A percentile compares a stretch with the other conserved stretches of the same genome.
Evolutionary conservation across 345 rosid genomes (phyloP).

Genomic region (Aquilaria sinensis): DNA sequence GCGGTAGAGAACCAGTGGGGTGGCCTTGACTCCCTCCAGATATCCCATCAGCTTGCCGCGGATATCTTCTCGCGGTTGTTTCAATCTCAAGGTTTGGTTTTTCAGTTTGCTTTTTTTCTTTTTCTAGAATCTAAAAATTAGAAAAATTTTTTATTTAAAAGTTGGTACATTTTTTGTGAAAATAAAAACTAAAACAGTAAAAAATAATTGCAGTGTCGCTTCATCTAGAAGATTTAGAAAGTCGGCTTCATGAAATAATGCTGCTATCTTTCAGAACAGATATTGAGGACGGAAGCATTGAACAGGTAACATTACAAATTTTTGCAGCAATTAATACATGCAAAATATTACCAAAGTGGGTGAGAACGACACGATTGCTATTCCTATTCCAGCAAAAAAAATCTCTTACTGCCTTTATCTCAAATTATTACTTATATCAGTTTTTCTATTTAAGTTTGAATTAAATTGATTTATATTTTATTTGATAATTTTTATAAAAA

Average conservation of each 20-base stretch:
- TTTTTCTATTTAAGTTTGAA: too few species aligned
- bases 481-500: too few species aligned
- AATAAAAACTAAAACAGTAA: neutral
- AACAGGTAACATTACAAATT: conserved; percentile 32
- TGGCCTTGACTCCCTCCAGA: conserved; percentile 54
- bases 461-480: too few species aligned
- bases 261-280: conserved; percentile 75
- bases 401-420: too few species aligned
- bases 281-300: conserved; percentile 89
- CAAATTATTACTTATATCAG: too few species aligned
- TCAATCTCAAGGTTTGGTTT: conserved; percentile 35
- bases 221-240: conserved; percentile 62
- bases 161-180: neutral
- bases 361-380: conserved; percentile 4
- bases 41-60: conserved; percentile 35
- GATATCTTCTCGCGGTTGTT: conserved; percentile 49
- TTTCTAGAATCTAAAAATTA: neutral
- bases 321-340: too few species aligned
- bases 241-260: conserved; percentile 62
- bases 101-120: neutral
- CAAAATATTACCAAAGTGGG: neutral
- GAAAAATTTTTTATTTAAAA: neutral
- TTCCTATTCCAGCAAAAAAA: too few species aligned
- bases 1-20: conserved; percentile 81
- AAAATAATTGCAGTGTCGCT: conserved; percentile 26